Conservation (phyloP, 208 protist genomes). For the Crithidia bombi region DNA sequence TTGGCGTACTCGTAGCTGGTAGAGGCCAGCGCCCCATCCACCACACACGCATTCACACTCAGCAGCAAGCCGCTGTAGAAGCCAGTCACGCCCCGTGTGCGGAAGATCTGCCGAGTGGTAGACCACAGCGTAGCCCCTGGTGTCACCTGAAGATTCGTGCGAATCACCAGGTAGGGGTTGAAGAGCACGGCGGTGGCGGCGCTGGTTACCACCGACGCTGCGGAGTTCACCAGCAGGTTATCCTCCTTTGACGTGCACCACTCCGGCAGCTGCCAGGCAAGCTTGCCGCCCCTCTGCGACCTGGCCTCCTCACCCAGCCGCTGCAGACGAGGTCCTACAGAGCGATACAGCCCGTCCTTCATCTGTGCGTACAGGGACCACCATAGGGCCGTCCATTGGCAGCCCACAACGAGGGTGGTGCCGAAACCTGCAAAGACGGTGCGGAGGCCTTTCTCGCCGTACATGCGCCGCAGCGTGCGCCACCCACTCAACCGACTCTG, state of each 20-base stretch:
- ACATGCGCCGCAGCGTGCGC: constrained; percentile 49
- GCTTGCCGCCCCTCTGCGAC: background rate
- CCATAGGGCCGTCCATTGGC: constrained; percentile 86
- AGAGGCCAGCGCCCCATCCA: constrained; percentile 79
- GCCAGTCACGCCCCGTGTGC: constrained; percentile 51
- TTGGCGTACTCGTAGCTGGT: constrained; percentile 90
- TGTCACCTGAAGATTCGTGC: constrained; percentile 79
- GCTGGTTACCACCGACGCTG: constrained; percentile 68
- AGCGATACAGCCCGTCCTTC: constrained; percentile 58
- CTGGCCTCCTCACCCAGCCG: constrained; percentile 6
- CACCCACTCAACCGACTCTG: constrained; percentile 15
- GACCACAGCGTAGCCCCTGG: constrained; percentile 66
- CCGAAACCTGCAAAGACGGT: constrained; percentile 80
- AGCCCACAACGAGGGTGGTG: constrained; percentile 80
- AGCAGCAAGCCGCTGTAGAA: constrained; percentile 80
- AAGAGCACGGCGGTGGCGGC: constrained; percentile 76
- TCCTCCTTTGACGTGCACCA: constrained; percentile 67
- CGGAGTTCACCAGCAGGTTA: constrained; percentile 71
- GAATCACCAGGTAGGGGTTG: constrained; percentile 86
- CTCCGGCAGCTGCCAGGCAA: constrained; percentile 33
- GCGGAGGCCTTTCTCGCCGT: constrained; percentile 64
- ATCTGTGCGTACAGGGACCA: constrained; percentile 71
- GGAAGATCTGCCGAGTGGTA: constrained; percentile 49
- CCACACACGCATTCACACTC: constrained; percentile 68
- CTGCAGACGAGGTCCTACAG: constrained; percentile 38